These are phyloP conservation scores for Microsporum ferrugineum DNA, from an alignment of 2,329 filamentous ascomycete species.

Conservation along the genomic window DNA sequence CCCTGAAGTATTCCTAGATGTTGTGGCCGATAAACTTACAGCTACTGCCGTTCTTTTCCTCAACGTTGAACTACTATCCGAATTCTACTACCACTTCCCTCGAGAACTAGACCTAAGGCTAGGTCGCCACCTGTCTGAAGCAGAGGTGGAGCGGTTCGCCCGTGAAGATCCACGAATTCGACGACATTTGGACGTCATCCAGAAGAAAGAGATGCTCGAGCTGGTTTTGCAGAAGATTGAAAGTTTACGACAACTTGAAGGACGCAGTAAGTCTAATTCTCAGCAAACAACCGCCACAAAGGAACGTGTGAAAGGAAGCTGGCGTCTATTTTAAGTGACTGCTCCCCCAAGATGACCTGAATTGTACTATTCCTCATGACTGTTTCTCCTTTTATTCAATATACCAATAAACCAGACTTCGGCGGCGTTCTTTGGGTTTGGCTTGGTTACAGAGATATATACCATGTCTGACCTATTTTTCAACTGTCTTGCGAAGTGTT, in stretches of 20 bases:
- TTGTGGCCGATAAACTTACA: constrained; percentile 87
- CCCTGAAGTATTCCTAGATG: constrained; percentile 94
- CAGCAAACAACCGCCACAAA: constrained; percentile 29
- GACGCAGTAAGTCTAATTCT: constrained; percentile 49
- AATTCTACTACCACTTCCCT: constrained; percentile 97
- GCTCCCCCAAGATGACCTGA: neutral
- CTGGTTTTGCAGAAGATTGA: constrained; percentile 94
- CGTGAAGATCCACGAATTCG: constrained; percentile 85
- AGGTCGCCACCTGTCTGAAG: constrained; percentile 64
- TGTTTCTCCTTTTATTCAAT: neutral
- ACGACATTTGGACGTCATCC: constrained; percentile 81
- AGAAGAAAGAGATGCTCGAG: constrained; percentile 83
- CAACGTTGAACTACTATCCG: constrained; percentile 89
- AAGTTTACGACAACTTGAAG: constrained; percentile 71
- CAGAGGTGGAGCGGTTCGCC: constrained; percentile 80
- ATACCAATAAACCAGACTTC: neutral
- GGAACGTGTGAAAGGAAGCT: constrained; percentile 27
- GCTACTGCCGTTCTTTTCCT: constrained; percentile 92
- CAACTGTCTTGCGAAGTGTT: neutral
- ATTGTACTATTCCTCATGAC: neutral
- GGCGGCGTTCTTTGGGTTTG: constrained; percentile 1
- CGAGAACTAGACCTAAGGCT: constrained; percentile 80
- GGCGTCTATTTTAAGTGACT: constrained; percentile 33
- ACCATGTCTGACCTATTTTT: neutral
- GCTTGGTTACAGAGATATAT: neutral